Percentiles rank a stretch among this genome's conserved stretches.
These are phyloP conservation scores for Vitis riparia DNA, from an alignment of 164 flowering plant species.

Conservation along the genomic window DNA sequence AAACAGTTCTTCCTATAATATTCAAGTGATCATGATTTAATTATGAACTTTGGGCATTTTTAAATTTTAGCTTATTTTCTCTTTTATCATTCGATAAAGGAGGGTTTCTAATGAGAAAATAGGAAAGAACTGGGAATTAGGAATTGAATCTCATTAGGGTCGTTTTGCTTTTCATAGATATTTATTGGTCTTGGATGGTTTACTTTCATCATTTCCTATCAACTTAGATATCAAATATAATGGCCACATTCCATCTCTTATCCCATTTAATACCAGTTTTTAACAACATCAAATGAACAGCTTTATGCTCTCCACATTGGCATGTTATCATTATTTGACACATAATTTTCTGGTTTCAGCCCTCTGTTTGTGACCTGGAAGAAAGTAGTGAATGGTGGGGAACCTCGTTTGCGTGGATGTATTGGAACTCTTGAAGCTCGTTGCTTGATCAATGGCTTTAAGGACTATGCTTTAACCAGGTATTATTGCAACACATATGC, in stretches of 20 bases:
- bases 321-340: conserved; percentile 9
- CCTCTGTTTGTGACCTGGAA: conserved; percentile 99
- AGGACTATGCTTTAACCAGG: conserved; percentile 95
- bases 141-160: too few species aligned
- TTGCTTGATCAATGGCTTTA: conserved; percentile 74
- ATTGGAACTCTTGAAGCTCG: conserved; percentile 96
- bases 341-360: conserved; percentile 40
- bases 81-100: too few species aligned
- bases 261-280: not conserved
- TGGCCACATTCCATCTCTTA: not conserved
- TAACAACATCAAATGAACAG: not conserved
- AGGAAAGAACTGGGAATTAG: too few species aligned
- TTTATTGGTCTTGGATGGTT: not conserved
- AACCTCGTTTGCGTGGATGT: conserved; percentile 97
- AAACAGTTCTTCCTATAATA: too few species aligned
- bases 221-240: not conserved
- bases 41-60: too few species aligned
- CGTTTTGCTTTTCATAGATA: not conserved
- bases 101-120: too few species aligned
- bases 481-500: conserved; percentile 14
- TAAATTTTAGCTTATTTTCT: too few species aligned
- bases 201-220: not conserved
- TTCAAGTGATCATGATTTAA: too few species aligned
- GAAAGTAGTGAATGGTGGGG: conserved; percentile 84
- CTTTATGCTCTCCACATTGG: not conserved